phyloP scores from a whole-genome alignment of 2,329 filamentous ascomycete species.

The Chaetomium sp. region DNA sequence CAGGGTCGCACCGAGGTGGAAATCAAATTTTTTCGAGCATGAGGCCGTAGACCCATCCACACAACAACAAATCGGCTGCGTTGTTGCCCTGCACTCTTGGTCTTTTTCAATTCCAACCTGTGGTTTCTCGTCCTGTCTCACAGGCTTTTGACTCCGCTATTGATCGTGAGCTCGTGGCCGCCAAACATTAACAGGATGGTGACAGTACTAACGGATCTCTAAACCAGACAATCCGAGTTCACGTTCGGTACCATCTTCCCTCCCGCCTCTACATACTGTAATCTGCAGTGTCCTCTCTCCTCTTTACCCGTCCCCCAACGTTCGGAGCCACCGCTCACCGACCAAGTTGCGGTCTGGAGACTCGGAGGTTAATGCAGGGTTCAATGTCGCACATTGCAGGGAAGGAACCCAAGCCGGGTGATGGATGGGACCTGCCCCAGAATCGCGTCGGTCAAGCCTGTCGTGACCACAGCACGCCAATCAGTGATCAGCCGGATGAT shows the following conservation, averaged over 20 bases:
- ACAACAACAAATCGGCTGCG: too few relatives aligned
- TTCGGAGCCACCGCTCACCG: background rate
- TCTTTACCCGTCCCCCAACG: background rate
- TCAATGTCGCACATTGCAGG: constrained; percentile 1
- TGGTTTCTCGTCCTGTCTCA: background rate
- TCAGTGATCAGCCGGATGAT: background rate
- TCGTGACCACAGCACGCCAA: background rate
- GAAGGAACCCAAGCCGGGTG: background rate
- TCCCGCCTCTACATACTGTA: too few relatives aligned
- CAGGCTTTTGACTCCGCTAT: background rate
- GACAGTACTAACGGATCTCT: too few relatives aligned
- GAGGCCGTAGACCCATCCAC: background rate
- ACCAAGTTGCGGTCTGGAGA: background rate
- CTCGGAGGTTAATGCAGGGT: background rate
- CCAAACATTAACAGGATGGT: too few relatives aligned
- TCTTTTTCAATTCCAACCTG: too few relatives aligned
- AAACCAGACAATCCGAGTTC: background rate
- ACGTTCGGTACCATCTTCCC: background rate
- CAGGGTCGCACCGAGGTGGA: background rate
- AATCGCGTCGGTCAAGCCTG: constrained; percentile 2
- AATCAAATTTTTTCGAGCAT: background rate
- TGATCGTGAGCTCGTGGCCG: too few relatives aligned
- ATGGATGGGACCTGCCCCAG: constrained; percentile 5
- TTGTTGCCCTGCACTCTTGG: too few relatives aligned
- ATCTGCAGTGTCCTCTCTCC: too few relatives aligned